Evolutionary conservation across 371 early-diverging fungal genomes (phyloP).

Genomic region (Rhizopus delemar): DNA sequence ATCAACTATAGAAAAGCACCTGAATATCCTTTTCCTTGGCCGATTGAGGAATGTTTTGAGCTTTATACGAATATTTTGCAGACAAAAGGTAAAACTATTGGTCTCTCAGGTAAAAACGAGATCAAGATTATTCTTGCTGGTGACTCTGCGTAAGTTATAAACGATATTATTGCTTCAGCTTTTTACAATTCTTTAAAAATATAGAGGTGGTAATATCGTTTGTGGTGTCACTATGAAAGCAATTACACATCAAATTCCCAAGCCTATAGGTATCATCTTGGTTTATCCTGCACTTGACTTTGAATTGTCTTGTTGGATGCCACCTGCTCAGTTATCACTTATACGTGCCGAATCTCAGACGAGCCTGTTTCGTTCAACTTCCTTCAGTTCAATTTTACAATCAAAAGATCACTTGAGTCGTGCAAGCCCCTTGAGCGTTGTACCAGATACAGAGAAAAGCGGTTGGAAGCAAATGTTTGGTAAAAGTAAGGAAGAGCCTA

Average conservation of each 20-base stretch:
- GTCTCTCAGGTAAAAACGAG: constrained; percentile 59
- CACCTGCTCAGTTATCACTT: constrained; percentile 61
- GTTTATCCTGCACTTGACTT: constrained; percentile 90
- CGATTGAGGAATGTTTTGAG: constrained; percentile 91
- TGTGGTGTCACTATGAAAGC: constrained; percentile 71
- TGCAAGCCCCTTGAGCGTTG: constrained; percentile 55
- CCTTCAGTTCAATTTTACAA: constrained; percentile 50
- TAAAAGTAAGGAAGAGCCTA: constrained; percentile 12
- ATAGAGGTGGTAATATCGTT: constrained; percentile 81
- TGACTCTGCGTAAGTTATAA: constrained; percentile 85
- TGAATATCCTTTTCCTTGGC: constrained; percentile 92
- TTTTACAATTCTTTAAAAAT: too few species aligned
- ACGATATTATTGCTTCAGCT: background rate
- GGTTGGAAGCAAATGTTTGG: constrained; percentile 36
- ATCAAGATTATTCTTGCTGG: constrained; percentile 73
- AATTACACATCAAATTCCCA: constrained; percentile 48
- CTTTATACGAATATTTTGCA: constrained; percentile 72
- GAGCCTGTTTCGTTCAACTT: constrained; percentile 64
- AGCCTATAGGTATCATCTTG: constrained; percentile 72
- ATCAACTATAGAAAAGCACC: constrained; percentile 96
- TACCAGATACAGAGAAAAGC: constrained; percentile 52
- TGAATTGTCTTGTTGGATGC: constrained; percentile 91
- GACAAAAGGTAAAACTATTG: constrained; percentile 70
- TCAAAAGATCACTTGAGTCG: constrained; percentile 61
- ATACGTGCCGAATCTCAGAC: constrained; percentile 48